Evolutionary conservation across 495 filamentous ascomycete species (phyloP), one percentile per base, ranked within the genome.

Genomic region (Umbilicaria muhlenbergii): DNA sequence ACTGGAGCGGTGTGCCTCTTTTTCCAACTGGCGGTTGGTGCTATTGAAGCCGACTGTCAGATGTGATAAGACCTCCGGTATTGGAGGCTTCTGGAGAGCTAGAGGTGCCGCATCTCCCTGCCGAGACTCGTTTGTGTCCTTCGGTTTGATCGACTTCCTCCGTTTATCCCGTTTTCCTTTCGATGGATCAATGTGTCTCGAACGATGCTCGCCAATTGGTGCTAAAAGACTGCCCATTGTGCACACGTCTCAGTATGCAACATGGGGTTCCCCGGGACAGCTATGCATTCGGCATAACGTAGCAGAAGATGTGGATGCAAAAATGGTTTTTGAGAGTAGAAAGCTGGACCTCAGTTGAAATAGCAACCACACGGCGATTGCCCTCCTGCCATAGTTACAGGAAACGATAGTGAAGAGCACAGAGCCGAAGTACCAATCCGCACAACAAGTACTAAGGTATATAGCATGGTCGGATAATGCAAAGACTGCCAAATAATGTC

Each of bases 11-110:
- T 48, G 38, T 8, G 66, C 59, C n/a, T 63, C 53, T 15, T 45
- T 37, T 46, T 76, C 67, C 1, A 84, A 64, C 42, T 56, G 60
- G n/a, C 69, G 65, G 12, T 68, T 74, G 37, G 78, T 67, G 39
- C 55, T 58, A 45, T 75, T 67, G 38, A 83, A 60, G 15, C 80
- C 78, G 33, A 81, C 54, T 5, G 75, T 70, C 34, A 83, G 43
- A 48, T 70, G 63, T 8, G 58, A 49, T n/a, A 59, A 50, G 10
- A 80, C 15, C 19, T 70, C 67, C 15, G 73, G 75, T 17, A 45
- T 42, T 17, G 70, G 66, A 58, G 11, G 37, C 36, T 32, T 15
- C 43, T 43, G 24, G 4, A 39, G 39, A 34, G 36, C 19, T n/a
- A 48, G 19, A 36, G 43, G 36, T 15, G n/a, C 17, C 10, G 37